Evolutionary conservation across 768 basidiomycete species (phyloP), one percentile per base, ranked within the genome.

Genomic region (Rhizopogon vinicolor): DNA sequence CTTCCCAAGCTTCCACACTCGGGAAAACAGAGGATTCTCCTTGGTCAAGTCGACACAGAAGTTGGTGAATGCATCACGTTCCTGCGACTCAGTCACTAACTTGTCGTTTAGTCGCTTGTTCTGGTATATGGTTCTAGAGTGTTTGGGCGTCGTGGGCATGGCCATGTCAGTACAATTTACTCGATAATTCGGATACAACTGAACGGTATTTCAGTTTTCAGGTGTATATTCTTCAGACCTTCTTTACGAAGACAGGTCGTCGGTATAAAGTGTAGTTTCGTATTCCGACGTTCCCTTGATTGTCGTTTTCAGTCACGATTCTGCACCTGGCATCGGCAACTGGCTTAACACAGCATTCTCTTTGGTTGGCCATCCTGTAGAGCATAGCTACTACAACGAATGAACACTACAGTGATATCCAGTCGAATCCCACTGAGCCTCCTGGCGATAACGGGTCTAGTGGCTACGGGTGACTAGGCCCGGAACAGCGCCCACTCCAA

Each of bases 201-300:
- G n/a, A 41, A 54, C 31, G 31, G 51, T 51, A 6, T 25, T 53
- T 16, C 64, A 95, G 93, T 5, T 70, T 89, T 56, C 94, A 98
- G 73, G 90, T 96, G 12, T 96, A 93, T 68, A 77, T 95, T 44
- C 81, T 98, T 22, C 93, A 95, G 72, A 95, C 92, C 18, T 98
- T 96, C 85, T 98, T 98, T 75, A 93, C 91, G n/a, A 84, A 87
- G 70, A 93, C 93, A 7, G 92, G 91, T 37, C 82, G 91, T 69
- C 79, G 85, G 65, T 93, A 93, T 78, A 92, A 91, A 76, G 91
- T 92, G 65, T 93, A 84, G 69, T 37, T 9, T 37, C 35, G 19
- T 49, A 8, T 49, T 3, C 14, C 4, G 19, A 9, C 19, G 22
- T 16, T 14, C 16, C 14, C 19, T 16, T 37, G 6, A 37, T 13